Base-by-base conservation (phyloP, 1,284 basidiomycete species). In the Malassezia slooffiae region DNA sequence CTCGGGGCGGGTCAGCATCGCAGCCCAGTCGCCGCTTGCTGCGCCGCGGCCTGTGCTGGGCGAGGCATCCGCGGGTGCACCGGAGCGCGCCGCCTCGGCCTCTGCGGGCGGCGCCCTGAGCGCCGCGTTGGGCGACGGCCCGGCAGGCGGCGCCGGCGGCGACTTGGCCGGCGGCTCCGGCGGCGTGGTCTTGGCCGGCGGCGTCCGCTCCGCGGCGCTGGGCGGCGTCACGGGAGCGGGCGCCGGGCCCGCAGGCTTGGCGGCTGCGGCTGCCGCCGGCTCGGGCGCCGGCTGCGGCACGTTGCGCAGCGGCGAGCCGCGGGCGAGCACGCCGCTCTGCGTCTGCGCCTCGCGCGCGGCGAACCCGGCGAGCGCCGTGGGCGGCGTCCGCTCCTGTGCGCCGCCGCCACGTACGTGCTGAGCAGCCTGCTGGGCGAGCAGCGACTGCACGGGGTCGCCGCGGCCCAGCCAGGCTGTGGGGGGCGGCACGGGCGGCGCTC, bases 11-110 rank as follows among this genome's bases (percentile, higher is more conserved):
- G n/a, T n/a, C n/a, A n/a, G n/a, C n/a, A n/a, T n/a, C n/a, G n/a
- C n/a, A n/a, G n/a, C n/a, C n/a, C n/a, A n/a, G n/a, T n/a, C n/a
- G n/a, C n/a, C n/a, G n/a, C n/a, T n/a, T 15, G 11, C n/a, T 7
- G 12, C n/a, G 26, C 13, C n/a, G 23, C 15, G 26, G 11, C 9
- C 19, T 21, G 28, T 36, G 34, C n/a, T 21, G 11, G 20, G 28
- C 28, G 7, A 23, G 6, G 5, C 13, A n/a, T 4, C 4, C 4
- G 12, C 13, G 21, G 29, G n/a, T 31, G 17, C 20, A 38, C n/a
- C n/a, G n/a, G n/a, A n/a, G n/a, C 39, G 34, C 11, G 39, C 32
- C 10, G 32, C 39, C 15, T 41, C 32, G 12, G 29, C 23, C n/a
- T 32, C 32, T 2, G n/a, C 20, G 2, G 24, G 26, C 17, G 38